Conservation (phyloP, 306 rosid genomes). For the Delonix regia region DNA sequence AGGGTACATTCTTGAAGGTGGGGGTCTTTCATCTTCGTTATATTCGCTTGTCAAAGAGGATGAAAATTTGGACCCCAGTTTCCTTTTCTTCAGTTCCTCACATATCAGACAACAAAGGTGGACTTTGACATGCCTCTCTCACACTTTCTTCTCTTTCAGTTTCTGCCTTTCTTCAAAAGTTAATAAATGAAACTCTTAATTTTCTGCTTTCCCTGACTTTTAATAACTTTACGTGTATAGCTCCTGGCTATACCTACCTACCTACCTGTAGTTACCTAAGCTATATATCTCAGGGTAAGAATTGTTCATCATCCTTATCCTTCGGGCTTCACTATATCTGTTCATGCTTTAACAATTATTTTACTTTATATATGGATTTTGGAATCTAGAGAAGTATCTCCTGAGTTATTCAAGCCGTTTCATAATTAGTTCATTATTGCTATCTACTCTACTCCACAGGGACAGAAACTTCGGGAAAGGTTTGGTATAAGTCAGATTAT, state of each 20-base stretch:
- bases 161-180: not conserved
- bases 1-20: conserved; percentile 39
- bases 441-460: not conserved
- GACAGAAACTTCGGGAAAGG: not conserved
- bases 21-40: conserved; percentile 52
- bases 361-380: too few species aligned
- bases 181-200: not conserved
- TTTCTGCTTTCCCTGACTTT: not conserved
- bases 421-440: not conserved
- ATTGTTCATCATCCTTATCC: not conserved
- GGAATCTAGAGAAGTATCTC: not conserved
- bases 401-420: not conserved
- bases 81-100: conserved; percentile 30
- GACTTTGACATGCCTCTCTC: conserved; percentile 40
- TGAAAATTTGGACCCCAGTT: conserved; percentile 44
- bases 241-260: not conserved
- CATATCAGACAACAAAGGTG: conserved; percentile 34
- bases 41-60: conserved; percentile 54
- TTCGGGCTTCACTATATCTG: conserved; percentile 6
- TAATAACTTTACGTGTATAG: not conserved
- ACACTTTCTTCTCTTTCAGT: conserved; percentile 2
- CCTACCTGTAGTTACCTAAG: not conserved
- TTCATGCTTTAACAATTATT: not conserved
- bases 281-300: not conserved
- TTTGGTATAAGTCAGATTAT: not conserved